Evolutionary conservation across 2,329 filamentous ascomycete species (phyloP).

Genomic region (Emergomyces orientalis): DNA sequence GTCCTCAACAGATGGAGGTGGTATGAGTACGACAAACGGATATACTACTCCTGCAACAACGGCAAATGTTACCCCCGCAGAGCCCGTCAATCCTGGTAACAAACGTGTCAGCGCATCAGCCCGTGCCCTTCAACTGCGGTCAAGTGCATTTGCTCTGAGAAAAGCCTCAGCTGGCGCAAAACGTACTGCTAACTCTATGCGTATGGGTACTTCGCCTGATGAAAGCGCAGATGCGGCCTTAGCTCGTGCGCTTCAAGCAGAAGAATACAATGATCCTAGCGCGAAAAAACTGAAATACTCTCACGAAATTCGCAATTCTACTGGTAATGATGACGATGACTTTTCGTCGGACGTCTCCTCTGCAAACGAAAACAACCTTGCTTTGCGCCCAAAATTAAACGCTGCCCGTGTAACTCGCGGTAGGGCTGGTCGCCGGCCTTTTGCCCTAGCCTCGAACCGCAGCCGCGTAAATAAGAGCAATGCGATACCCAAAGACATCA

Average conservation of each 20-base stretch:
- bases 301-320: constrained; percentile 22
- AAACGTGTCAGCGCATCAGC: constrained; percentile 36
- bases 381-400: neutral
- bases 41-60: constrained; percentile 57
- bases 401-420: neutral
- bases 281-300: constrained; percentile 30
- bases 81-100: constrained; percentile 19
- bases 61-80: constrained; percentile 46
- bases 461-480: neutral
- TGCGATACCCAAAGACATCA: neutral
- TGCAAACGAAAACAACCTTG: neutral
- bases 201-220: constrained; percentile 27
- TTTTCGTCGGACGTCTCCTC: neutral
- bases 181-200: constrained; percentile 37
- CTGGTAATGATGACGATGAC: constrained; percentile 13
- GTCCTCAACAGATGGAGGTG: constrained; percentile 32
- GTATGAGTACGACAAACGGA: constrained; percentile 38
- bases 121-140: constrained; percentile 39
- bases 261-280: constrained; percentile 38
- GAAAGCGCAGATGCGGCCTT: constrained; percentile 43
- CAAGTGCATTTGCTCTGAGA: constrained; percentile 43
- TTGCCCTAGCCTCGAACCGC: neutral
- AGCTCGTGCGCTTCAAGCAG: constrained; percentile 48
- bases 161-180: constrained; percentile 32
- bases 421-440: neutral